Base-by-base conservation (phyloP, 2,329 filamentous ascomycete genomes). In the Diaporthe caulivora region DNA sequence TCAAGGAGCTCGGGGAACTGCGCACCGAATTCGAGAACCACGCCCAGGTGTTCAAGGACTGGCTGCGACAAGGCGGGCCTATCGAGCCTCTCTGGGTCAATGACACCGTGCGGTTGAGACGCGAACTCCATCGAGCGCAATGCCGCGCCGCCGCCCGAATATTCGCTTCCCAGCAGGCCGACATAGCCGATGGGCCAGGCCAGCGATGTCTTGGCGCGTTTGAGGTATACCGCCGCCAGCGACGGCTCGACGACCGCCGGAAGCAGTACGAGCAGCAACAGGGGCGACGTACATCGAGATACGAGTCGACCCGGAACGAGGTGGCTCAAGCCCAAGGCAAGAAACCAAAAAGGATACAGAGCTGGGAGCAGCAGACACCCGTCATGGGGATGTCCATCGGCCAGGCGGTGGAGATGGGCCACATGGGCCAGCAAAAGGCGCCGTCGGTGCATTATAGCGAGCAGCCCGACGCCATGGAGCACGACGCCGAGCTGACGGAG, bases 101-200 rank as follows among this genome's bases (percentile, higher is more conserved):
- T 77, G 87, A 90, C 72, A 90, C 89, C 40, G 81, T 83, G 49
- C 75, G 78, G 34, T 83, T 91, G 34, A 83, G 86, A 68, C 82
- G 82, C 54, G 85, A 89, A 67, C 84, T 91, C 44, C 89, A 91
- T 80, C 86, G 88, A 57, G 85, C 88, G 11, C 89, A 91, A 79
- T 90, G 89, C 79, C 87, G 87, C 62, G 88, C 88, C 13, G 88
- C 88, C 37, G 82, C 86, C 70, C 87, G 89, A 75, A 89, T 91
- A 75, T 90, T 88, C 79, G 83, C 84, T 21, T 84, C 86, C 4
- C 86, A 86, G 67, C 87, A 87, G 76, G 86, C 87, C 75, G 79
- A 81, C 26, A 82, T 83, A 18, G 81, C 82, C 4, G 71, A 69
- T n/a, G 72, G 72, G n/a, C 42, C 54, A 2, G 68, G 67, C 11